phyloP scores from a whole-genome alignment of 345 rosid genomes.

The Arabidopsis arenosa region DNA sequence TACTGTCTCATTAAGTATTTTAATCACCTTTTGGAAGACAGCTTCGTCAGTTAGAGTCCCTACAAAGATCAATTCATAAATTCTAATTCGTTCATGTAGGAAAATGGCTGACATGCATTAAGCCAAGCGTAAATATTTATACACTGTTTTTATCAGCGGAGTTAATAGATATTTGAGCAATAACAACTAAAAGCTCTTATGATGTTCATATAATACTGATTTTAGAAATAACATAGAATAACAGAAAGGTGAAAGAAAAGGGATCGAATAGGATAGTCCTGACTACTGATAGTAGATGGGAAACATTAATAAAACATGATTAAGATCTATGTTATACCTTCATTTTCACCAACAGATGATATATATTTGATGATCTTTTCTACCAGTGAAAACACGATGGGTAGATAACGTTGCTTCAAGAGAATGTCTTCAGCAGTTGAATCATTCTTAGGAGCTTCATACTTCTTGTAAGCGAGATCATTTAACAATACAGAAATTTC shows the following conservation, averaged over 20 bases:
- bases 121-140: background rate
- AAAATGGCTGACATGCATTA: constrained; percentile 15
- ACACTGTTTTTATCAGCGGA: background rate
- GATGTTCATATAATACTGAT: background rate
- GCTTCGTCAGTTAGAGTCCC: constrained; percentile 57
- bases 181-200: constrained; percentile 17
- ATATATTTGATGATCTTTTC: constrained; percentile 78
- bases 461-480: constrained; percentile 81
- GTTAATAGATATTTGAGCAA: background rate
- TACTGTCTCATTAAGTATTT: constrained; percentile 71
- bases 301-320: constrained; percentile 14
- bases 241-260: constrained; percentile 1
- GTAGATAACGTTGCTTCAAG: constrained; percentile 69
- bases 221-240: background rate
- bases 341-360: constrained; percentile 57
- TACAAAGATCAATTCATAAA: constrained; percentile 31
- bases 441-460: constrained; percentile 73
- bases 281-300: background rate
- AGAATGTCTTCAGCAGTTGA: constrained; percentile 55
- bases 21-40: constrained; percentile 60
- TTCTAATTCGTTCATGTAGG: background rate
- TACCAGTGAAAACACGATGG: constrained; percentile 70
- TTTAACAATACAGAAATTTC: constrained; percentile 83
- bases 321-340: constrained; percentile 53
- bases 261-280: background rate